phyloP scores from a whole-genome alignment of 805 yeast species.

The Myxozyma nipponensis region DNA sequence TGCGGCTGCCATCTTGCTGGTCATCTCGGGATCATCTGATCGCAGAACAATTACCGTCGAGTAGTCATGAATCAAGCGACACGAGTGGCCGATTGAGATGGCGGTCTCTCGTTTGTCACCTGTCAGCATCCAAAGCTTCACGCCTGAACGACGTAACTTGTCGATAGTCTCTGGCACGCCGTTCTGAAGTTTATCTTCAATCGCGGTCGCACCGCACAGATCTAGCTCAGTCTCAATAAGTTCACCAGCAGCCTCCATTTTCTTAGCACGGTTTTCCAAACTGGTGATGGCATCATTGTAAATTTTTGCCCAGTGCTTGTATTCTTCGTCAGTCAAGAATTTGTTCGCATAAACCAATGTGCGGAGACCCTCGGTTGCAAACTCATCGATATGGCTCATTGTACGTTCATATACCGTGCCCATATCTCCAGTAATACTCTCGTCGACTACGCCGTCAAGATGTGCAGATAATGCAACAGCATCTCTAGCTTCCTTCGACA shows the following conservation, averaged over 20 bases:
- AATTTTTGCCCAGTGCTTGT: slow-evolving; percentile 59
- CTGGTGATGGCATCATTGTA: slow-evolving; percentile 77
- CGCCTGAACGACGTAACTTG: slow-evolving; percentile 86
- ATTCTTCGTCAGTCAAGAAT: slow-evolving; percentile 60
- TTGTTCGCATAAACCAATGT: slow-evolving; percentile 80
- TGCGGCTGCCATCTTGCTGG: slow-evolving; percentile 69
- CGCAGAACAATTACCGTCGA: slow-evolving; percentile 78
- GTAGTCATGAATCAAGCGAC: slow-evolving; percentile 87
- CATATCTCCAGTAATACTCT: slow-evolving; percentile 61
- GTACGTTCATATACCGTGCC: slow-evolving; percentile 78
- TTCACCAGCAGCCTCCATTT: slow-evolving; percentile 70
- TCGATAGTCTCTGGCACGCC: slow-evolving; percentile 98
- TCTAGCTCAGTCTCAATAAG: slow-evolving; percentile 64
- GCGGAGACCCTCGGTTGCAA: slow-evolving; percentile 90
- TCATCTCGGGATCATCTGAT: slow-evolving; percentile 51
- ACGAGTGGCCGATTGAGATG: slow-evolving; percentile 92
- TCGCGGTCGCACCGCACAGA: slow-evolving; percentile 89
- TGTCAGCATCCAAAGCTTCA: slow-evolving; percentile 95
- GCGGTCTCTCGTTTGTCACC: slow-evolving; percentile 99
- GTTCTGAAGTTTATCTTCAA: slow-evolving; percentile 91
- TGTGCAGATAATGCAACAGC: slow-evolving; percentile 3
- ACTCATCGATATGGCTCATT: slow-evolving; percentile 85
- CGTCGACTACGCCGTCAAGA: slow-evolving; percentile 40
- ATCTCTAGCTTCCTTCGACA: slow-evolving; percentile 1
- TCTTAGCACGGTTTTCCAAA: slow-evolving; percentile 57